phyloP scores from a whole-genome alignment of 495 filamentous ascomycete species.

The Podospora didyma region DNA sequence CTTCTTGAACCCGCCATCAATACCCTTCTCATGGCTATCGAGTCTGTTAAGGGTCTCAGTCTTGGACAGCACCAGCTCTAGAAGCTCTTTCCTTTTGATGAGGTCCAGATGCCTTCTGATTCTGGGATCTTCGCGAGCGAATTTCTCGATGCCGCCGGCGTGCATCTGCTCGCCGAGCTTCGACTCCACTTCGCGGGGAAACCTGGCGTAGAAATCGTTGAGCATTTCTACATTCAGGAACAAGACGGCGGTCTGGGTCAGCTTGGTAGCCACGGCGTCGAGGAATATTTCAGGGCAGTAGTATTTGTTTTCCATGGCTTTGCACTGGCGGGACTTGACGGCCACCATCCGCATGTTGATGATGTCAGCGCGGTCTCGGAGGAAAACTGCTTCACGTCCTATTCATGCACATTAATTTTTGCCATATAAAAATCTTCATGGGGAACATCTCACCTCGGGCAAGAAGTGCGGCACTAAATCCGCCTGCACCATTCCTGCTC shows the following conservation, averaged over 20 bases:
- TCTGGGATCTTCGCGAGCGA: constrained; percentile 88
- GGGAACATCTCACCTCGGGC: constrained; percentile 61
- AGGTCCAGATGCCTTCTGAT: constrained; percentile 86
- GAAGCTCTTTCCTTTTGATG: constrained; percentile 83
- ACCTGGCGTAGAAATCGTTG: constrained; percentile 95
- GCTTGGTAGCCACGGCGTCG: constrained; percentile 92
- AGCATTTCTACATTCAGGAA: constrained; percentile 98
- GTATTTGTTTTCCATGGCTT: constrained; percentile 80
- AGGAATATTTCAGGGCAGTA: constrained; percentile 96
- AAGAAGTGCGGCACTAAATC: constrained; percentile 80
- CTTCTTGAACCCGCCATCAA: neutral
- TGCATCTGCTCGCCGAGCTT: constrained; percentile 80
- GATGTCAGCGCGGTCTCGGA: constrained; percentile 82
- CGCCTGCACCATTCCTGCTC: constrained; percentile 78
- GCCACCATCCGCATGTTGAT: constrained; percentile 86
- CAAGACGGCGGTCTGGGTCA: constrained; percentile 88
- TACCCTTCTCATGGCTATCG: constrained; percentile 42
- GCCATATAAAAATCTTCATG: neutral
- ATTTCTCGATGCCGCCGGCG: constrained; percentile 75
- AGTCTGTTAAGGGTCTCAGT: constrained; percentile 83
- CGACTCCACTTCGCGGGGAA: constrained; percentile 86
- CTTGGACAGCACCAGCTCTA: constrained; percentile 89
- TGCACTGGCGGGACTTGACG: constrained; percentile 82
- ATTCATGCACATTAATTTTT: constrained; percentile 16
- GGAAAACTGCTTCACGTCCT: constrained; percentile 91